Base-by-base conservation (phyloP, 2,329 filamentous ascomycete genomes). In the Epichloe amarillans region DNA sequence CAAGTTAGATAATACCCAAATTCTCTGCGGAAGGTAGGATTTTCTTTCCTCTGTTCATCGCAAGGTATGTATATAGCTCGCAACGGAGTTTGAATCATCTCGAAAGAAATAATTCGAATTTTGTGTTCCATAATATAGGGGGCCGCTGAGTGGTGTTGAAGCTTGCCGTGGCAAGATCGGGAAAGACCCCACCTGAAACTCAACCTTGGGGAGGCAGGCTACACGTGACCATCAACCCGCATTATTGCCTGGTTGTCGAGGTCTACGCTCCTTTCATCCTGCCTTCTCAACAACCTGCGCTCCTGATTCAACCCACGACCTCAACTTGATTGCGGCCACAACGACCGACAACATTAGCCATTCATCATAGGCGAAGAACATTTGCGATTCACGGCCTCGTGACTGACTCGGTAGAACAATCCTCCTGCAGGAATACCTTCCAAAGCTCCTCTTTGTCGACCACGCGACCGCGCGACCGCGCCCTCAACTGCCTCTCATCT, bases 1-100 rank as follows among this genome's bases (percentile, higher is more conserved):
- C 6, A 12, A 30, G 17, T 23, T 49, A 42, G n/a, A 50, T 17
- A 44, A 52, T 54, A 50, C 47, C 50, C 50, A 38, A 33, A 15
- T 48, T n/a, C 23, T 23, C 12, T 43, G n/a, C 38, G 45, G 30
- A 43, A 5, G 5, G 30, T 47, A 50, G 17, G 23, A 8, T 11
- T 46, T 45, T 23, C 19, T 52, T 38, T 37, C 36, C 47, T n/a
- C 12, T 39, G 23, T 36, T 19, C 11, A 38, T 30, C 43, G 19
- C 11, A 38, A 44, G 44, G 17, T 38, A 21, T 35, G 23, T 37
- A 23, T 3, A 35, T 14, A 10, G 23, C 6, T 30, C n/a, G 38
- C 12, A 17, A 10, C 11, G n/a, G 39, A 7, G 3, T 7, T 26
- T 41, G 11, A 41, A n/a, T 15, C 15, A 35, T n/a, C 15, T 42